Evolutionary conservation across 768 basidiomycete genomes (phyloP), one percentile per base, ranked within the genome.

Genomic region (Tremella yokohamensis): DNA sequence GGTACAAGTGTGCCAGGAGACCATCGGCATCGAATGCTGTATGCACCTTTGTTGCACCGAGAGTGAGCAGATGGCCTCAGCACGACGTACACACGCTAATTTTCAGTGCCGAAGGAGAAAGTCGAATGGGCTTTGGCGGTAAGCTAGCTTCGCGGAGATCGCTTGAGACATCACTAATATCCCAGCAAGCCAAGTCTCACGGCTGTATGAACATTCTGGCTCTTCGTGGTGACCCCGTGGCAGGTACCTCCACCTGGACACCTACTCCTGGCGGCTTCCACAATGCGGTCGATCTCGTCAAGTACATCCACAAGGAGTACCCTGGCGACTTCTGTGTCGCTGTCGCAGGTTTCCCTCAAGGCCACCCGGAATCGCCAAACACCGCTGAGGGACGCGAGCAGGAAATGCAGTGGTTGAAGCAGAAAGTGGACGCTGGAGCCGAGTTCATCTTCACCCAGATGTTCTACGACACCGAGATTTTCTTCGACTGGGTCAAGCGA

Each of bases 41-140:
- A 91, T 99, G 90, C 96, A 99, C 78, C 78, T 99, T 65, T 98
- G 94, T 45, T 98, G 96, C 74, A 98, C 96, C 50, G 96, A 94
- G 79, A 96, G 75, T 76, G 52, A 68, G 75, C 65, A 11, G 2
- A 11, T 18, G n/a, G 40, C 9, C 40, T 8, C 2, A 12, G 8
- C 19, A 13, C 34, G 13, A 1, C 52, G n/a, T n/a, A n/a, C n/a
- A n/a, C n/a, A n/a, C n/a, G 40, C 40, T 13, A 7, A 48, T 8
- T 22, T 18, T 1, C 50, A 77, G 76, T 99, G 91, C 90, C 91
- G n/a, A 82, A 82, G 71, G 87, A 89, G 75, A 97, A 98, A 74
- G 87, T 99, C 19, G 92, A 96, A 78, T 84, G 86, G 68, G 92
- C 94, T 29, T 79, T 99, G 45, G 79, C 82, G 74, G 94, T 97